Base-by-base conservation (phyloP, 2,329 filamentous ascomycete species). In the Bisporella sp. region DNA sequence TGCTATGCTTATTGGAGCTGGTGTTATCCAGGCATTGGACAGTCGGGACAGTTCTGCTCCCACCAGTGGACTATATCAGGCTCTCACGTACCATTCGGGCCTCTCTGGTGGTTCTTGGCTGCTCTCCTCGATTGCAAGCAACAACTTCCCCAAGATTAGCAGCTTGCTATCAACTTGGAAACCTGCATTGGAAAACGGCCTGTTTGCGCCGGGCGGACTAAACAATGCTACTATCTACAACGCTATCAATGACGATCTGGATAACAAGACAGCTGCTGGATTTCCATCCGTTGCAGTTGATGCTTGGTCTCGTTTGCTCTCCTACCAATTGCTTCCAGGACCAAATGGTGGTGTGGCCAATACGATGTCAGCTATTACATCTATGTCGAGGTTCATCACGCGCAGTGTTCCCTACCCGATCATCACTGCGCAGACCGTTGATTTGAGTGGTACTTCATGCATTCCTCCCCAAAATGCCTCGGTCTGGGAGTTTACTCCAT, bases 401-500 rank as follows among this genome's bases (percentile, higher is more conserved):
- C 58, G 65, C 55, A 60, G 65, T 11, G 70, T 66, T 3, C 73
- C 73, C 0, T 73, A 67, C 47, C 73, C 73, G 5, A 70, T 75
- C 50, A 70, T 75, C 39, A 73, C 71, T 1, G 61, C 69, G 4
- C 56, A 69, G 6, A 68, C 67, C 13, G 63, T 67, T 30, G 66
- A 68, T 45, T 65, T 61, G 33, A 63, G 55, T 43, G 52, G 62
- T 5, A 68, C 66, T 29, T 61, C 70, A 52, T 75, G 72, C 56
- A 30, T 46, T 2, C 68, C 59, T 5, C 56, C 54, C 3, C 49
- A 53, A 21, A 83, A 84, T 65, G 76, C 78, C 11, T 81, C 81
- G 45, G 73, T 81, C 29, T 86, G 77, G 59, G 84, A 87, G 59
- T 80, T 86, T 65, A 75, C 72, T 53, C 81, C 84, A 1, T 85